Conservation (phyloP, 2,329 filamentous ascomycete genomes). For the Acrocalymma vagum region DNA sequence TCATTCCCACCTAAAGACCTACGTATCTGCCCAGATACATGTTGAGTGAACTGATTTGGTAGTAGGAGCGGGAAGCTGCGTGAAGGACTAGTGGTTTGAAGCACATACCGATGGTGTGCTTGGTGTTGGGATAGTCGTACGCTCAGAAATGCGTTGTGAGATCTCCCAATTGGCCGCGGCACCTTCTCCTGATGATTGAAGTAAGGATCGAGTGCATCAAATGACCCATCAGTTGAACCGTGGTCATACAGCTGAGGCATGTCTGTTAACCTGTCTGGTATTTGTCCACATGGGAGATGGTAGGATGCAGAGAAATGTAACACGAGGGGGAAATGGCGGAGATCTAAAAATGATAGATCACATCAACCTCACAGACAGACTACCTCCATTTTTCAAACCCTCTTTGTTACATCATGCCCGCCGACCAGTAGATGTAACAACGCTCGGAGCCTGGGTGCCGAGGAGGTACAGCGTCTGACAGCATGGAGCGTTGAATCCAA, state of each 20-base stretch:
- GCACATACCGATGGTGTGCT: background rate
- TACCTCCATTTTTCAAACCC: background rate
- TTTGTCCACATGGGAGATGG: too few species aligned
- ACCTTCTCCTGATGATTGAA: conserved; percentile 1
- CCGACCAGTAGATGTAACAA: conserved; percentile 21
- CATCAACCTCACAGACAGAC: too few species aligned
- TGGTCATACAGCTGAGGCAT: conserved; percentile 10
- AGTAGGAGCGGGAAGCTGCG: conserved; percentile 17
- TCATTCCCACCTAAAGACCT: background rate
- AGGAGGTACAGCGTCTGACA: conserved; percentile 13
- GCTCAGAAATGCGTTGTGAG: too few species aligned
- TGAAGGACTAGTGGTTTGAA: background rate
- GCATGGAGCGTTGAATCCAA: conserved; percentile 5
- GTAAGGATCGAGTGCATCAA: conserved; percentile 14
- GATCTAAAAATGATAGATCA: too few species aligned
- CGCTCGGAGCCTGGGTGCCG: conserved; percentile 12
- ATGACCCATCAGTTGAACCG: conserved; percentile 18
- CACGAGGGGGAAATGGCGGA: too few species aligned
- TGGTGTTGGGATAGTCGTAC: background rate
- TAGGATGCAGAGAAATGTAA: too few species aligned
- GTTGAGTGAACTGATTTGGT: conserved; percentile 17
- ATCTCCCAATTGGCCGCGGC: conserved; percentile 13
- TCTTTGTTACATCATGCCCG: background rate
- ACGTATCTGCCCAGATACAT: conserved; percentile 3
- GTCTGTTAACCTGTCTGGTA: conserved; percentile 7